Evolutionary conservation across 352 stramenopile species (phyloP).

Genomic region (Pythium vanterpoolii): DNA sequence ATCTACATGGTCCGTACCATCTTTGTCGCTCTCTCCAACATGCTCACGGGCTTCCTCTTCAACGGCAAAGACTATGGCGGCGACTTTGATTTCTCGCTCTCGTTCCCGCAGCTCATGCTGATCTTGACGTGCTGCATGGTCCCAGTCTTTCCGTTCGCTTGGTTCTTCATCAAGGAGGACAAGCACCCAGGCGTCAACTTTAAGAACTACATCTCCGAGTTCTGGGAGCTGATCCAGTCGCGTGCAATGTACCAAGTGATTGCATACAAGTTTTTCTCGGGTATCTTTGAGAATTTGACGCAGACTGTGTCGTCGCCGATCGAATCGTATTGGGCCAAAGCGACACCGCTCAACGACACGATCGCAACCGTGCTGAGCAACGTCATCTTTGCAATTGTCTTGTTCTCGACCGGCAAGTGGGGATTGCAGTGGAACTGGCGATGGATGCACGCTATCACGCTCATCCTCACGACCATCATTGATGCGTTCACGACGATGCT

Average conservation of each 20-base stretch:
- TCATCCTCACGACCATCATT: neutral
- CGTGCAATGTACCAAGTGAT: constrained; percentile 24
- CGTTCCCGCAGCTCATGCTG: constrained; percentile 19
- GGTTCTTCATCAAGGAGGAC: constrained; percentile 22
- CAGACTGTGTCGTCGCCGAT: constrained; percentile 1
- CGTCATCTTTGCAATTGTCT: constrained; percentile 5
- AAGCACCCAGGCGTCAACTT: constrained; percentile 4
- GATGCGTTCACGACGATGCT: constrained; percentile 15
- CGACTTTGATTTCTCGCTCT: constrained; percentile 11
- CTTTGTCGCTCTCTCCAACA: constrained; percentile 6
- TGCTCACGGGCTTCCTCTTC: constrained; percentile 18
- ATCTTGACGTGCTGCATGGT: constrained; percentile 10
- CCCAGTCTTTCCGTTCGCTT: constrained; percentile 16
- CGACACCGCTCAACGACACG: constrained; percentile 18
- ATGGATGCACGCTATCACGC: constrained; percentile 9
- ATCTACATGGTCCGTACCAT: constrained; percentile 21
- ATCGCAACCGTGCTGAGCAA: constrained; percentile 11
- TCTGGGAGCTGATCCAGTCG: constrained; percentile 22
- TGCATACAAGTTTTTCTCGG: constrained; percentile 11
- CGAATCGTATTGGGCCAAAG: constrained; percentile 12
- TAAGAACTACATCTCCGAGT: constrained; percentile 15
- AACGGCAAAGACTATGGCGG: constrained; percentile 23
- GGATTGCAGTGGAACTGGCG: constrained; percentile 20
- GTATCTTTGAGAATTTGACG: constrained; percentile 13
- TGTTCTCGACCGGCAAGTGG: constrained; percentile 18